phyloP scores from a whole-genome alignment of 1,284 basidiomycete genomes.

The Irpex sp. region DNA sequence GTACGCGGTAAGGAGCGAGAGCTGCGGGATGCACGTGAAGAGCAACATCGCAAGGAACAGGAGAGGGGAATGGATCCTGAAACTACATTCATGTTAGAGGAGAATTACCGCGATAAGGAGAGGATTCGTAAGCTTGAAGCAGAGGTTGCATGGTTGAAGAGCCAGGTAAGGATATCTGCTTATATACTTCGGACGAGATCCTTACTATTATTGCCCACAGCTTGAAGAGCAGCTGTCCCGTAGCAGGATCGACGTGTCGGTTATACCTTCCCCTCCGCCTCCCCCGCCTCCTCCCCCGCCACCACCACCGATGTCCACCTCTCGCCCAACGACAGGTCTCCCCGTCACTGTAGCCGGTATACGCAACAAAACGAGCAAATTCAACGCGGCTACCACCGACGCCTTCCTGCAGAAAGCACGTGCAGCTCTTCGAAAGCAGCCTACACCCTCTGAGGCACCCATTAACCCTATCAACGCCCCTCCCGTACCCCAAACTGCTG shows the following conservation, averaged over 20 bases:
- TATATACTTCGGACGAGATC: not conserved
- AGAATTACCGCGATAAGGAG: constrained; percentile 51
- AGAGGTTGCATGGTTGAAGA: constrained; percentile 54
- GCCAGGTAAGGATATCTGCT: constrained; percentile 44
- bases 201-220: constrained; percentile 23
- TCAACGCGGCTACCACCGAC: constrained; percentile 26
- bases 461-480: constrained; percentile 18
- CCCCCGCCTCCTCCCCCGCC: constrained; percentile 34
- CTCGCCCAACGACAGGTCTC: not conserved
- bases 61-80: constrained; percentile 18
- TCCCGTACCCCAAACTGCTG: constrained; percentile 5
- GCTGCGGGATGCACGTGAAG: constrained; percentile 45
- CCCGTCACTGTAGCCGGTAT: constrained; percentile 11
- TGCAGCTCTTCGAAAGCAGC: constrained; percentile 53
- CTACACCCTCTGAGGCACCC: constrained; percentile 53
- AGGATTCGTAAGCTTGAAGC: constrained; percentile 61
- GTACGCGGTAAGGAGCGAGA: constrained; percentile 58
- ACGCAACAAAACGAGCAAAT: not conserved
- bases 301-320: constrained; percentile 35
- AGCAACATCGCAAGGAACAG: constrained; percentile 40
- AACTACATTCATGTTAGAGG: constrained; percentile 23
- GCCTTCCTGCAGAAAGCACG: constrained; percentile 51
- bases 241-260: constrained; percentile 8
- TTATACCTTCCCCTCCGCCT: constrained; percentile 4
- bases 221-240: constrained; percentile 38